phyloP scores from a whole-genome alignment of 108 stramenopile species.

The Fragilaria radians region DNA sequence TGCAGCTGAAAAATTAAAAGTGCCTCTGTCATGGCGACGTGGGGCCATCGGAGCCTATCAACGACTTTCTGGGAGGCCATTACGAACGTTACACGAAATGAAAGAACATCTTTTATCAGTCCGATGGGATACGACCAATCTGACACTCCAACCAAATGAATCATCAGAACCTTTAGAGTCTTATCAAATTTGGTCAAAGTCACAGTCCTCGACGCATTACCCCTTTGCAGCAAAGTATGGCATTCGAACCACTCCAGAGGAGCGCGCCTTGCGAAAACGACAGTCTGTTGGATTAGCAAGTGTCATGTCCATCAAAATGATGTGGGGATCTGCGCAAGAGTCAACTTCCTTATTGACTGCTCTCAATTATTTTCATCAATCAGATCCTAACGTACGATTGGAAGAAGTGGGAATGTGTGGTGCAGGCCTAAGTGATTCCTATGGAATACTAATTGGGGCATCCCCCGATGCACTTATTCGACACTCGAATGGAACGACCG shows the following conservation, averaged over 20 bases:
- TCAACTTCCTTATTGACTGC: slow-evolving; percentile 74
- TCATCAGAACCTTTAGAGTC: neutral
- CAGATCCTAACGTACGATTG: slow-evolving; percentile 29
- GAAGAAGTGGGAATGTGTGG: slow-evolving; percentile 86
- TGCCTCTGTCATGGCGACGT: slow-evolving; percentile 53
- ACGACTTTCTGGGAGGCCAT: slow-evolving; percentile 36
- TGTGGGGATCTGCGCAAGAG: slow-evolving; percentile 84
- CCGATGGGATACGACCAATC: neutral
- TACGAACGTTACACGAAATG: slow-evolving; percentile 48
- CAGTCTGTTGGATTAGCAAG: slow-evolving; percentile 3
- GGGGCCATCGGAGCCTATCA: slow-evolving; percentile 65
- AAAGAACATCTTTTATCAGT: slow-evolving; percentile 26
- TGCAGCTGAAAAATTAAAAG: slow-evolving; percentile 48
- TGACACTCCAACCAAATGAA: slow-evolving; percentile 4
- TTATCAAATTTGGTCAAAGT: neutral
- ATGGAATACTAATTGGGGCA: slow-evolving; percentile 61
- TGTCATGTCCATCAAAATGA: slow-evolving; percentile 49
- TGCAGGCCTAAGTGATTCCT: slow-evolving; percentile 42
- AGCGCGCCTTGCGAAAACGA: slow-evolving; percentile 17
- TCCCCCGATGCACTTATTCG: slow-evolving; percentile 71
- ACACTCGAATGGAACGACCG: slow-evolving; percentile 60
- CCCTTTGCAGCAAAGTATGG: slow-evolving; percentile 68
- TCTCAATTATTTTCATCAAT: slow-evolving; percentile 64
- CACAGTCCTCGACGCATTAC: slow-evolving; percentile 9
- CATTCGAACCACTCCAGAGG: slow-evolving; percentile 30